These are phyloP conservation scores for Cyberlindnera lachancei DNA, from an alignment of 805 yeast genomes.

Conservation along the genomic window DNA sequence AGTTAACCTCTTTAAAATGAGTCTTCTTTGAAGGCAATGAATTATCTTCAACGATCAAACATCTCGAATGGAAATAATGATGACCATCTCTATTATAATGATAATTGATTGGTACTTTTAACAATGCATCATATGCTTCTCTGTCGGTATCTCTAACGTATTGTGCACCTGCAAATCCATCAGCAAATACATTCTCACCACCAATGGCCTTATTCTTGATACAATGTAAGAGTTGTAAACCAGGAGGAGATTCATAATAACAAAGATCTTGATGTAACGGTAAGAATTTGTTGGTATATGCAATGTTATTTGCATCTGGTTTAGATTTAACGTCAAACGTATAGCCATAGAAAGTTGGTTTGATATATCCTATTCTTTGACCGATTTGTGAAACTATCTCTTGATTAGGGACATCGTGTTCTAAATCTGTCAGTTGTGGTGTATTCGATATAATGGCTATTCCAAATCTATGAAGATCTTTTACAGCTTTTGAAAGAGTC, in stretches of 20 bases:
- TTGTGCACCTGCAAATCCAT: constrained; percentile 58
- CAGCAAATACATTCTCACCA: constrained; percentile 65
- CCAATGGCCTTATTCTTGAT: constrained; percentile 46
- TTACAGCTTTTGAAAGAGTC: constrained; percentile 30
- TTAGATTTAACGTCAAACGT: constrained; percentile 56
- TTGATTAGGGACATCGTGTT: constrained; percentile 16
- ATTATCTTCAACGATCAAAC: constrained; percentile 52
- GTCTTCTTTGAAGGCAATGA: constrained; percentile 14
- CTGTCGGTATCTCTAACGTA: constrained; percentile 49
- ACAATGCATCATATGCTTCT: constrained; percentile 54
- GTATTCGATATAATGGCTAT: constrained; percentile 45
- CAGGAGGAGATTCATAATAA: constrained; percentile 78
- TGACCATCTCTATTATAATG: constrained; percentile 58
- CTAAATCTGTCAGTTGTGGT: constrained; percentile 40
- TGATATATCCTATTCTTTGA: constrained; percentile 56
- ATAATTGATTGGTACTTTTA: constrained; percentile 57
- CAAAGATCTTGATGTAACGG: constrained; percentile 75
- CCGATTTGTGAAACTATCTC: constrained; percentile 36
- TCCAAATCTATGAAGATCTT: constrained; percentile 48
- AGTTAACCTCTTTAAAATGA: constrained; percentile 51
- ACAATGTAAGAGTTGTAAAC: constrained; percentile 62
- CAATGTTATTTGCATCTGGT: constrained; percentile 57
- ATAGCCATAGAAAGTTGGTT: constrained; percentile 64
- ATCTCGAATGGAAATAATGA: constrained; percentile 54
- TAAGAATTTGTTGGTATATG: constrained; percentile 54